Conservation (phyloP, 441 rosid species). For the Gossypium davidsonii region DNA sequence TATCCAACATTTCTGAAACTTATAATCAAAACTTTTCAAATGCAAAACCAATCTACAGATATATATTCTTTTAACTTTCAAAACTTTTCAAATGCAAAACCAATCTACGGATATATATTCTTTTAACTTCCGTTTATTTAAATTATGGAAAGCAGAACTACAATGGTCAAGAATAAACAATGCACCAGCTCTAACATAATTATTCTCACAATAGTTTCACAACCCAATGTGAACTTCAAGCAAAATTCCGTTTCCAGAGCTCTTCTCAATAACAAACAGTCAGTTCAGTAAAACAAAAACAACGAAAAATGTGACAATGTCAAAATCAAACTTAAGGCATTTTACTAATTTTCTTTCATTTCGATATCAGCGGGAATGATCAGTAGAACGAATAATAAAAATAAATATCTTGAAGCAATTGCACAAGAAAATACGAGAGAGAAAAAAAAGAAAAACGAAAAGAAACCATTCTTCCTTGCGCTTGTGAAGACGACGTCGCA, state of each 20-base stretch:
- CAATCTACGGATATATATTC: no score
- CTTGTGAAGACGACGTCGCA: conserved; percentile 42
- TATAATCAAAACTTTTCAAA: background rate
- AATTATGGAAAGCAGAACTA: background rate
- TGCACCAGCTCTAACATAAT: background rate
- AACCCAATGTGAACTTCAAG: background rate
- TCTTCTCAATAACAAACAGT: background rate
- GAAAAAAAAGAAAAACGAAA: background rate
- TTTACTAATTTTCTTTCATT: background rate
- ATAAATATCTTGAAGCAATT: background rate
- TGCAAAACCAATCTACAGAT: background rate
- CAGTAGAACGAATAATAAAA: background rate
- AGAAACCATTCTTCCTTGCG: conserved; percentile 82
- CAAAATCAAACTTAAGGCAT: background rate
- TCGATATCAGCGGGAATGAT: background rate
- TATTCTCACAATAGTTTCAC: background rate
- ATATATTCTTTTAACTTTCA: background rate
- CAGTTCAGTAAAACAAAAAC: background rate
- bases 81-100: no score
- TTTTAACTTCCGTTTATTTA: background rate
- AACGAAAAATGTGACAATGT: background rate
- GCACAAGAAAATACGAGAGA: background rate
- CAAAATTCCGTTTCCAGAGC: background rate
- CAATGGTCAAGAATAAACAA: background rate
- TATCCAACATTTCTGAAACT: background rate